phyloP scores from a whole-genome alignment of 306 rosid species.

The Lathyrus tuberosus region DNA sequence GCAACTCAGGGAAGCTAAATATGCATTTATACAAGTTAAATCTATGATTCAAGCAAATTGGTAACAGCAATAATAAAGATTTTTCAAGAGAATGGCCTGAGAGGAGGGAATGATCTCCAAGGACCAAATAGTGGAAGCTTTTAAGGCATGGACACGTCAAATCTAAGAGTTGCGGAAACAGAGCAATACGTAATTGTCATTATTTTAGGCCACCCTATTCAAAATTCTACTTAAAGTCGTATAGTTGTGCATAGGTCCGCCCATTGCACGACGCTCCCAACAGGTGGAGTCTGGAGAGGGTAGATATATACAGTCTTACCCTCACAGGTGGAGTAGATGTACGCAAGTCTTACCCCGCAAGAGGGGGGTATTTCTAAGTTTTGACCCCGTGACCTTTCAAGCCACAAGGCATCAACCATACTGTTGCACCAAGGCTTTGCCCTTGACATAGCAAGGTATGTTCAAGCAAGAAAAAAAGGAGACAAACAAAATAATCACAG shows the following conservation, averaged over 20 bases:
- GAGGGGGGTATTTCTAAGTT: background rate
- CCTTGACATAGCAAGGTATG: background rate
- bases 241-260: background rate
- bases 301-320: background rate
- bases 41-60: constrained; percentile 18
- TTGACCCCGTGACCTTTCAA: background rate
- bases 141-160: constrained; percentile 11
- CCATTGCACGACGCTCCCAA: background rate
- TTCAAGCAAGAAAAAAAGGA: background rate
- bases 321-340: background rate
- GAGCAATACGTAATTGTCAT: background rate
- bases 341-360: background rate
- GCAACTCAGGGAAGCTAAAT: constrained; percentile 1
- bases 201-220: constrained; percentile 6
- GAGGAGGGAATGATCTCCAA: constrained; percentile 18
- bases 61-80: background rate
- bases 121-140: constrained; percentile 8
- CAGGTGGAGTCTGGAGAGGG: background rate
- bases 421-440: background rate
- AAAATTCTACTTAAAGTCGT: constrained; percentile 30
- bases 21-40: constrained; percentile 15
- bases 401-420: background rate
- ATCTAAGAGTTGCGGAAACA: background rate
- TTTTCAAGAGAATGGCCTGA: constrained; percentile 17
- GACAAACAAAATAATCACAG: constrained; percentile 10